phyloP scores from a whole-genome alignment of 495 filamentous ascomycete genomes.

The Hypomontagnella monticulosa region DNA sequence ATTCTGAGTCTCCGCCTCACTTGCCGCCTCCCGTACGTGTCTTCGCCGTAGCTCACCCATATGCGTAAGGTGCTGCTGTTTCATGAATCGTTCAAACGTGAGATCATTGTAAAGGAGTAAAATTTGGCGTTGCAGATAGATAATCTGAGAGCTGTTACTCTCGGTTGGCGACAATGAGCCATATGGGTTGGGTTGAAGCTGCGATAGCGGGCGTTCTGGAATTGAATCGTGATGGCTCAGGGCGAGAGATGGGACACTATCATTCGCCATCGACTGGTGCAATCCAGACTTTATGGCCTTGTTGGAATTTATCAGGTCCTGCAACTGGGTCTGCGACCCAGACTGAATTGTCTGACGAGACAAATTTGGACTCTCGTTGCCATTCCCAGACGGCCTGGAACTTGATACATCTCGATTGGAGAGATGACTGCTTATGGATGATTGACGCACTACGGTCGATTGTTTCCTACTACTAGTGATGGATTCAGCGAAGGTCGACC shows the following conservation, averaged over 20 bases:
- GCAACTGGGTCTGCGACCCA: slow-evolving; percentile 58
- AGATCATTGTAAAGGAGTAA: slow-evolving; percentile 76
- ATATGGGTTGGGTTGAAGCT: slow-evolving; percentile 33
- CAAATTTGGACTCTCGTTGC: slow-evolving; percentile 66
- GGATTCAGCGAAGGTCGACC: slow-evolving; percentile 56
- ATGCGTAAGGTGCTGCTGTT: slow-evolving; percentile 77
- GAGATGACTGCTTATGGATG: slow-evolving; percentile 53
- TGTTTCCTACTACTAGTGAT: slow-evolving; percentile 44
- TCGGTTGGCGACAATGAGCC: slow-evolving; percentile 20
- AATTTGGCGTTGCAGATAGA: slow-evolving; percentile 70
- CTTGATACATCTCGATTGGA: slow-evolving; percentile 55
- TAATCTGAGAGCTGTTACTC: slow-evolving; percentile 54
- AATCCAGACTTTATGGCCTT: slow-evolving; percentile 61
- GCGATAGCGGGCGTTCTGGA: slow-evolving; percentile 41
- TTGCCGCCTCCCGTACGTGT: slow-evolving; percentile 73
- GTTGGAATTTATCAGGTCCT: slow-evolving; percentile 64
- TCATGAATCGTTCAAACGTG: slow-evolving; percentile 79
- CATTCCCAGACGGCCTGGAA: slow-evolving; percentile 48
- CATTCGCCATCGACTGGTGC: slow-evolving; percentile 59
- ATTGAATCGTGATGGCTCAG: slow-evolving; percentile 54
- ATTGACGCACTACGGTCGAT: slow-evolving; percentile 43
- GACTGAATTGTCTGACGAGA: slow-evolving; percentile 57
- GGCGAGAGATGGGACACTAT: slow-evolving; percentile 60
- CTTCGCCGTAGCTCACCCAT: slow-evolving; percentile 75
- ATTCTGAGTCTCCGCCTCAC: slow-evolving; percentile 79